Evolutionary conservation across 2,329 filamentous ascomycete species (phyloP), one percentile per base, ranked within the genome.

Genomic region (Allantophomopsis cytisporea): DNA sequence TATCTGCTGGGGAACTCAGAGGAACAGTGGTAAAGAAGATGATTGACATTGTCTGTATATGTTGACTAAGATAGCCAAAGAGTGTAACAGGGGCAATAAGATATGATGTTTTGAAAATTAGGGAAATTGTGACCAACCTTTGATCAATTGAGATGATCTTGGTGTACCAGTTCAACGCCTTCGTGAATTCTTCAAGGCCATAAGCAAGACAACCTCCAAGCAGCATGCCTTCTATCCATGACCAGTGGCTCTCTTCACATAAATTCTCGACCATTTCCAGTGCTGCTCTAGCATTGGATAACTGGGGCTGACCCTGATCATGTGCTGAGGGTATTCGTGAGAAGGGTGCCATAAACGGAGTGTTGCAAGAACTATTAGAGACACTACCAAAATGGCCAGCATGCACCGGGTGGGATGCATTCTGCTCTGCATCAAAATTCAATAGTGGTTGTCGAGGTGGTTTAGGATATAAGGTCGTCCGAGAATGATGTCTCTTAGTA

Each of bases 201-300:
- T 96, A 96, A 37, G 89, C 81, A 42, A 98, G 66, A 60, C 91
- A 96, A 2, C 91, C 91, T 31, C 83, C 86, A 6, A 96, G 66
- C 31, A 96, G 66, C 66, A 96, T 88, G 2, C 91, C 91, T 54
- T 96, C 89, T 39, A 87, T 73, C 91, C 91, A 98, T 50, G 77
- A 73, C 83, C 85, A 91, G 8, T 70, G 71, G 51, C 80, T 85
- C 55, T 89, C 80, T 50, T 83, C 76, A 54, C 86, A 94, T 6
- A 93, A 62, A 46, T 68, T 74, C 13, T 75, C 77, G 15, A 94
- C 66, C 51, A 86, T 74, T 31, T 83, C 74, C 15, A 94, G 60
- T 2, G 83, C 82, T 6, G 71, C 65, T 41, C 47, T 55, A 17
- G 85, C 85, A 46, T 69, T 73, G 20, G 34, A 43, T 5, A 44